Base-by-base conservation (phyloP, 768 basidiomycete species). In the Suillus subluteus region DNA sequence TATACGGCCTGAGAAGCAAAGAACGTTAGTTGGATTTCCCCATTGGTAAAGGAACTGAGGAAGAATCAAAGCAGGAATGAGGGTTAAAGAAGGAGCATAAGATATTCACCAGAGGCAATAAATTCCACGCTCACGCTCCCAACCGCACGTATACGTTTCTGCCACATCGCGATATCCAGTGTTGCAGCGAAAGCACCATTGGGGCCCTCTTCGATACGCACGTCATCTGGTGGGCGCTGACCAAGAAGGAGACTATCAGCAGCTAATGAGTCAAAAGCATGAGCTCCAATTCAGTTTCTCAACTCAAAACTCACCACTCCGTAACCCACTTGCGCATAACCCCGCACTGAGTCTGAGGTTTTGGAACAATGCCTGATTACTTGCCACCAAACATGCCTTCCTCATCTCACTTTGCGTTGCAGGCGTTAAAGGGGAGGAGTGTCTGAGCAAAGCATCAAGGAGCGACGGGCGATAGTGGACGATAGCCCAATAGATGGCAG, bases 131-230 rank as follows among this genome's bases (percentile, higher is more conserved):
- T 70, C n/a, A 89, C 82, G 41, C 77, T 68, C 52, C 84, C 84
- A 13, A 86, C 82, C n/a, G 88, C 84, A 55, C 84, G 81, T 89
- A 92, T 88, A 40, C 91, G 82, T 68, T 84, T 86, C 74, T 90
- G 88, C 75, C 91, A 92, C 46, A 85, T 81, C 26, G 82, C 78
- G 16, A 91, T 79, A 15, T 81, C 78, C 62, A 91, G 82, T 32
- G 80, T 75, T 4, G 82, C 85, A 0, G 79, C 79, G 68, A 92
- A 92, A 0, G 82, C 80, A 0, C 84, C 83, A 8, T 71, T 68
- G 50, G 83, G 82, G 15, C 79, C 75, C 4, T 84, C 70, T 65
- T 88, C 84, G 6, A 91, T 82, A 11, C 71, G 69, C 21, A 90
- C 79, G 9, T 83, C 81, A 70, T 92, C 90, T 11, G 78, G 79